Evolutionary conservation across 768 basidiomycete species (phyloP).

Genomic region (Xanthoconium stramineum): DNA sequence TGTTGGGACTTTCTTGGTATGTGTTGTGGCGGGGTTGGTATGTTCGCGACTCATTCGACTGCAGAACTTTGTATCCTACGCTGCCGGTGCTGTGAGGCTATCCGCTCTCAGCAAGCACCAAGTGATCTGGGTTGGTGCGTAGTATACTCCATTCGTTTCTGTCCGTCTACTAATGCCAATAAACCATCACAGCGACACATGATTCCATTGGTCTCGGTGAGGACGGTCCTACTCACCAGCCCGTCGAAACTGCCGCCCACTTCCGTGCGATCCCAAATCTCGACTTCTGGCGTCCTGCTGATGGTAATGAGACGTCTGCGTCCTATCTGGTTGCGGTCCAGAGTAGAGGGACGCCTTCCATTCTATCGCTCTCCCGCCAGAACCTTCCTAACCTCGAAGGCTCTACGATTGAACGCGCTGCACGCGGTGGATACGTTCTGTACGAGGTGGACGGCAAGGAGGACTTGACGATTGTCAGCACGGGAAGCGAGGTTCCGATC

Average conservation of each 20-base stretch:
- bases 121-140: conserved; percentile 90
- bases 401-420: conserved; percentile 80
- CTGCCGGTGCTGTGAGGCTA: conserved; percentile 87
- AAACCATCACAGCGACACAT: conserved; percentile 69
- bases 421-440: conserved; percentile 85
- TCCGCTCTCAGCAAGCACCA: conserved; percentile 87
- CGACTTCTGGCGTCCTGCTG: conserved; percentile 90
- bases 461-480: conserved; percentile 85
- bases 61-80: conserved; percentile 92
- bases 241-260: conserved; percentile 83
- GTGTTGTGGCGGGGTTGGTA: conserved; percentile 15
- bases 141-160: not conserved
- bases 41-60: conserved; percentile 7
- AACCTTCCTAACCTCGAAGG: conserved; percentile 91
- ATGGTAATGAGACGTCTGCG: conserved; percentile 97
- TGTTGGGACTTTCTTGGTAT: conserved; percentile 86
- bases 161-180: not conserved
- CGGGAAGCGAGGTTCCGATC: conserved; percentile 86
- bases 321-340: conserved; percentile 79
- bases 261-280: conserved; percentile 89
- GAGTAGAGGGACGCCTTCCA: conserved; percentile 74
- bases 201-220: conserved; percentile 92
- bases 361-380: conserved; percentile 81
- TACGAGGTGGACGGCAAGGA: conserved; percentile 70
- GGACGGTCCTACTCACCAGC: conserved; percentile 96